These are phyloP conservation scores for Pythium volutum DNA, from an alignment of 352 stramenopile genomes.

Conservation along the genomic window DNA sequence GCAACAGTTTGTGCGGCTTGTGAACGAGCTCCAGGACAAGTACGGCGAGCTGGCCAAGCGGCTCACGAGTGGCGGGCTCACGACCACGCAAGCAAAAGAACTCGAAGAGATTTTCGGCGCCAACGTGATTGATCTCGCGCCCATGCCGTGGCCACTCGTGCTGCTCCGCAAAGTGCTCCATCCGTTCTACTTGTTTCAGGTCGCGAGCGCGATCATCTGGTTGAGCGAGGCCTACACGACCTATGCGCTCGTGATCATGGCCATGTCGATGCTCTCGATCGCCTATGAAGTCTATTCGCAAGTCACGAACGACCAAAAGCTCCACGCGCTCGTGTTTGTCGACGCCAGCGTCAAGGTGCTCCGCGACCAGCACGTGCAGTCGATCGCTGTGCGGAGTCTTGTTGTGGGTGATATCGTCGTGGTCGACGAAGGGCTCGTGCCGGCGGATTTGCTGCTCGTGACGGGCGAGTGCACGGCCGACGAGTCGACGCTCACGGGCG, in stretches of 20 bases:
- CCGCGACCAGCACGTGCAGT: constrained; percentile 45
- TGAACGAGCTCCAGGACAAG: constrained; percentile 54
- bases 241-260: constrained; percentile 63
- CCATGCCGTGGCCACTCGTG: constrained; percentile 42
- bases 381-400: constrained; percentile 41
- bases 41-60: constrained; percentile 34
- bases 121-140: constrained; percentile 54
- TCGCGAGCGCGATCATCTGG: constrained; percentile 66
- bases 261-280: constrained; percentile 65
- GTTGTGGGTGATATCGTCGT: constrained; percentile 72
- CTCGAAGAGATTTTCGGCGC: constrained; percentile 44
- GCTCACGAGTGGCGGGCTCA: constrained; percentile 20
- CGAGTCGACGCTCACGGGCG: constrained; percentile 74
- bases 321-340: constrained; percentile 54
- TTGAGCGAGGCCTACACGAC: constrained; percentile 60
- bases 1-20: constrained; percentile 46
- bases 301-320: constrained; percentile 56
- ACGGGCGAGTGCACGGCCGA: constrained; percentile 66
- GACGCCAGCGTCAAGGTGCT: constrained; percentile 59
- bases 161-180: constrained; percentile 70
- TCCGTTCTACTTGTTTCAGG: constrained; percentile 81
- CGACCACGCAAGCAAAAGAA: constrained; percentile 31
- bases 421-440: constrained; percentile 58
- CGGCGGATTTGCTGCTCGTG: constrained; percentile 61
- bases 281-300: constrained; percentile 66